A percentile compares a stretch with the other conserved stretches of the same genome.
phyloP scores from a whole-genome alignment of 2,329 filamentous ascomycete genomes.

The Curvularia eragrostidis region DNA sequence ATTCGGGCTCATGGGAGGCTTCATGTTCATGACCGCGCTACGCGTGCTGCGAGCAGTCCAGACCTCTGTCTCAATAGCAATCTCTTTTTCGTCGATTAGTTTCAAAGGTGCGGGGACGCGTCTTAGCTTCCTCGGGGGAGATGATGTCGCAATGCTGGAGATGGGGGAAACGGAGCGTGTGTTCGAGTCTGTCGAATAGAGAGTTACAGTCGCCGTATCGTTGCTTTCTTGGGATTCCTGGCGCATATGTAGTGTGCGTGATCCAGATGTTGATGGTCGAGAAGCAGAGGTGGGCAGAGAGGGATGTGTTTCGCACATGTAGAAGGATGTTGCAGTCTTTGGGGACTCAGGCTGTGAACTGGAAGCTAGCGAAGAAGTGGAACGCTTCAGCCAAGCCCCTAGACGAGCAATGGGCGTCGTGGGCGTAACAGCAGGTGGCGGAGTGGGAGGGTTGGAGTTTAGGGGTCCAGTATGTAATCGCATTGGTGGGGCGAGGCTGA shows the following conservation, averaged over 20 bases:
- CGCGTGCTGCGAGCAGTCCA: slow-evolving; percentile 26
- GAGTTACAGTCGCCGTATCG: slow-evolving; percentile 41
- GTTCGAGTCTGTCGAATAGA: slow-evolving; percentile 31
- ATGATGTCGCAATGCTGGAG: slow-evolving; percentile 9
- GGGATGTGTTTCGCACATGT: slow-evolving; percentile 34
- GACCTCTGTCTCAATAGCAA: slow-evolving; percentile 26
- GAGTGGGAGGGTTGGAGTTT: slow-evolving; percentile 47
- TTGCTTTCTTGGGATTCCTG: slow-evolving; percentile 40
- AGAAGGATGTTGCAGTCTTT: slow-evolving; percentile 33
- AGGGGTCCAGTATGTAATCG: slow-evolving; percentile 35
- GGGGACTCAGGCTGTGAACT: slow-evolving; percentile 20
- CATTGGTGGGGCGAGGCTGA: slow-evolving; percentile 35
- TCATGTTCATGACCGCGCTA: slow-evolving; percentile 25
- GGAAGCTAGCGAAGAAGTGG: slow-evolving; percentile 33
- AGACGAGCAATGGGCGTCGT: slow-evolving; percentile 45
- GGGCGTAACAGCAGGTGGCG: slow-evolving; percentile 41
- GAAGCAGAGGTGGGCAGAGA: slow-evolving; percentile 12
- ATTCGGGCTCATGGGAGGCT: slow-evolving; percentile 38
- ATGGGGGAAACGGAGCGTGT: slow-evolving; percentile 9
- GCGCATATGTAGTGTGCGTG: slow-evolving; percentile 35
- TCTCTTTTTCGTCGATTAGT: slow-evolving; percentile 35
- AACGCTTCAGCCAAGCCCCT: slow-evolving; percentile 47
- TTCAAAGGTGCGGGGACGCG: slow-evolving; percentile 40
- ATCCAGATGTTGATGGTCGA: slow-evolving; percentile 33
- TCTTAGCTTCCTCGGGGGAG: slow-evolving; percentile 27